These are phyloP conservation scores for Capronia epimyces DNA, from an alignment of 2,329 filamentous ascomycete species.

Conservation along the genomic window DNA sequence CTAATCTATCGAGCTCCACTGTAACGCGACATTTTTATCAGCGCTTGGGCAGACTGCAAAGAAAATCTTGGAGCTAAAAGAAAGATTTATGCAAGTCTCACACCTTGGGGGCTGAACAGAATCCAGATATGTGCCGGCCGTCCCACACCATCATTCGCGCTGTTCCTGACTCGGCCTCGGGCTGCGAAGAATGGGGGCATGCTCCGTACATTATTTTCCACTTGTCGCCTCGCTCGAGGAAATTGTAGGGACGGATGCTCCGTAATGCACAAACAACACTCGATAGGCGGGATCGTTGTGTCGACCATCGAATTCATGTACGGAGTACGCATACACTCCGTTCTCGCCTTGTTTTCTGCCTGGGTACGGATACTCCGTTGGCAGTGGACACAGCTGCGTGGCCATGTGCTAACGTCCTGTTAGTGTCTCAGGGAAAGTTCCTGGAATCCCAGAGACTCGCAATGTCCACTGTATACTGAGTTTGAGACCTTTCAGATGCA, in stretches of 20 bases:
- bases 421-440: neutral
- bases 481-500: neutral
- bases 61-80: neutral
- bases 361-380: too few species aligned
- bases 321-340: too few species aligned
- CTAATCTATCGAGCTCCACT: neutral
- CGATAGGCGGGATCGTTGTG: neutral
- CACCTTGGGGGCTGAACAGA: conserved; percentile 1
- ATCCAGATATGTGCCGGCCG: neutral
- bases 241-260: too few species aligned
- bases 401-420: too few species aligned
- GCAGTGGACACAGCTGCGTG: neutral
- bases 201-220: neutral
- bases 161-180: neutral
- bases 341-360: too few species aligned
- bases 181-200: too few species aligned
- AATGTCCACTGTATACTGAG: too few species aligned
- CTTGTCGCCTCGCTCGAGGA: neutral
- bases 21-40: too few species aligned
- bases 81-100: conserved; percentile 18
- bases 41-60: too few species aligned
- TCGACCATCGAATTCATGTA: neutral
- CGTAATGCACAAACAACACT: neutral
- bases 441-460: neutral
- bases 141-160: neutral